Conservation (phyloP, 108 stramenopile genomes). For the Fragilaria crotonensis region DNA sequence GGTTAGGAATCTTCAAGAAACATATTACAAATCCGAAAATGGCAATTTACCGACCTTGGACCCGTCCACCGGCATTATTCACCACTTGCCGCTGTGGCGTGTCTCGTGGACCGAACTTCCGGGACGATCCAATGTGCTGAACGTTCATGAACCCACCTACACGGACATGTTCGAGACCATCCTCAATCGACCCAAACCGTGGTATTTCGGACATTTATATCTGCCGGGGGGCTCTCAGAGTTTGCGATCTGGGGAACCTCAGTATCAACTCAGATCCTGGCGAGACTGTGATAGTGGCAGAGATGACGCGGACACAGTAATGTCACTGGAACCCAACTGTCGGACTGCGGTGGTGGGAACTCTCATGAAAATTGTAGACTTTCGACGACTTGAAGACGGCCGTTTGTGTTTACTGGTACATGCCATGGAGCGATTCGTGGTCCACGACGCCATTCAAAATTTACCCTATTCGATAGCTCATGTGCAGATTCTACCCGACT, state of each 20-base stretch:
- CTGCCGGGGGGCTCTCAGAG: slow-evolving; percentile 22
- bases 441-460: slow-evolving; percentile 38
- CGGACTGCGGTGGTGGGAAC: slow-evolving; percentile 46
- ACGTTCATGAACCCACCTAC: slow-evolving; percentile 61
- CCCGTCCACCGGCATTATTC: slow-evolving; percentile 31
- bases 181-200: slow-evolving; percentile 25
- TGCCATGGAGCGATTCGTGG: slow-evolving; percentile 67
- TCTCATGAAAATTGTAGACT: slow-evolving; percentile 56
- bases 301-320: not conserved
- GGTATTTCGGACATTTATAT: slow-evolving; percentile 65
- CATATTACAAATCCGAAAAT: slow-evolving; percentile 16
- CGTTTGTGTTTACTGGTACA: slow-evolving; percentile 58
- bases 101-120: slow-evolving; percentile 71
- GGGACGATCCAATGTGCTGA: slow-evolving; percentile 67
- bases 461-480: slow-evolving; percentile 57
- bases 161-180: slow-evolving; percentile 76
- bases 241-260: slow-evolving; percentile 9
- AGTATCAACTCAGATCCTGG: slow-evolving; percentile 30
- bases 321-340: not conserved
- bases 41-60: slow-evolving; percentile 8
- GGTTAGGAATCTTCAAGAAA: slow-evolving; percentile 29
- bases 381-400: slow-evolving; percentile 63
- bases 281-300: slow-evolving; percentile 15
- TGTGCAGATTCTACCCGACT: slow-evolving; percentile 61
- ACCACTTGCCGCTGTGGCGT: slow-evolving; percentile 52